Evolutionary conservation across 2,329 filamentous ascomycete species (phyloP), one percentile per base, ranked within the genome.

Genomic region (Sporothrix brasiliensis): DNA sequence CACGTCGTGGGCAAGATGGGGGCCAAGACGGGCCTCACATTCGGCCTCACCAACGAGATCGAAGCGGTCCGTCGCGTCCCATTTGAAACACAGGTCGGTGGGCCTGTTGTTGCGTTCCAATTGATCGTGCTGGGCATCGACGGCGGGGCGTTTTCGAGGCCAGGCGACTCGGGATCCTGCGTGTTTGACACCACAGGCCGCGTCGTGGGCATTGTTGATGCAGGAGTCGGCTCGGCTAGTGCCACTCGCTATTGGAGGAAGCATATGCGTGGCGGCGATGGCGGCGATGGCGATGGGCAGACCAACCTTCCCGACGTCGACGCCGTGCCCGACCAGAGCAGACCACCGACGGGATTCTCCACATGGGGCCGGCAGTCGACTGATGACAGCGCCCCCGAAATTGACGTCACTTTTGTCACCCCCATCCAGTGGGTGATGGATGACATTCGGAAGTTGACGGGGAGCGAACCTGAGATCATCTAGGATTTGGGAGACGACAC

Each of bases 341-440:
- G 34, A 5, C 34, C 34, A 34, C 34, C 34, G 34, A 34, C 34
- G 6, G 34, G 34, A 7, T 9, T 34, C 34, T 34, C 34, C 34
- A 34, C 27, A 30, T 30, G 27, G 27, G 27, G 27, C 27, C 27
- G 27, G 4, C 27, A 30, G 27, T 30, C 27, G 27, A 30, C 34
- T 34, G 34, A 34, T 34, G 34, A 34, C 34, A 34, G 34, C 34
- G 34, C 34, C 6, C 34, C 34, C 34, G 34, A 34, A 19, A 16
- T 53, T 14, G 50, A 53, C 27, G 13, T 58, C 53, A 58, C 53
- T 10, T 30, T 58, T 58, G 53, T 30, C 24, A 58, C 53, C 24
- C 27, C 53, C 14, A 34, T 58, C 5, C 53, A 34, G 9, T 58
- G 27, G 53, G 16, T 34, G 0, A n/a, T 58, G 24, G 53, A 58